phyloP scores from a whole-genome alignment of 306 rosid genomes.

The Delonix regia region DNA sequence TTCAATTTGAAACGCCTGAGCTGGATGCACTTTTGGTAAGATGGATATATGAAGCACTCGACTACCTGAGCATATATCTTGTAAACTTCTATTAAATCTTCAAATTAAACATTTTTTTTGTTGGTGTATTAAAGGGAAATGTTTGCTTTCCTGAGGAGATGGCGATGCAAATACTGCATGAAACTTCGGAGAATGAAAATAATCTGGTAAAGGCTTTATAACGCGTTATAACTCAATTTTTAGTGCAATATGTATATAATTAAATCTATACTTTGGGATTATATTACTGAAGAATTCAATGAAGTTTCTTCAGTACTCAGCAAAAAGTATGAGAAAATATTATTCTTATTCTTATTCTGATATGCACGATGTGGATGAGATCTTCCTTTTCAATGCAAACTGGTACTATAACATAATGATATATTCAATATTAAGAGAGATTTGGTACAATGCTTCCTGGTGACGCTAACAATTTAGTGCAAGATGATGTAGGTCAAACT shows the following conservation, averaged over 20 bases:
- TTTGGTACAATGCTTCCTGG: background rate
- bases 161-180: slow-evolving; percentile 35
- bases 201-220: slow-evolving; percentile 32
- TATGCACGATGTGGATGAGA: background rate
- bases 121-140: slow-evolving; percentile 46
- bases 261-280: background rate
- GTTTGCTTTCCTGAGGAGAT: slow-evolving; percentile 31
- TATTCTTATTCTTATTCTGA: background rate
- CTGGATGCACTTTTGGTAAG: slow-evolving; percentile 49
- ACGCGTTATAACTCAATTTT: background rate
- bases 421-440: background rate
- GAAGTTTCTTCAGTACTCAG: background rate
- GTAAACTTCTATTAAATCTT: background rate
- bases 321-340: background rate
- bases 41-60: background rate
- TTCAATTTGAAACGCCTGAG: slow-evolving; percentile 60
- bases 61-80: background rate
- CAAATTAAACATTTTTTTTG: background rate
- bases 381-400: background rate
- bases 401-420: background rate
- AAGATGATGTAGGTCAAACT: background rate
- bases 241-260: background rate
- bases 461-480: background rate
- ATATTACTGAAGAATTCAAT: background rate
- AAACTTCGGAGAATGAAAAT: slow-evolving; percentile 41